Conservation (phyloP, 179 eudicot species). For the Spinacia oleracea region DNA sequence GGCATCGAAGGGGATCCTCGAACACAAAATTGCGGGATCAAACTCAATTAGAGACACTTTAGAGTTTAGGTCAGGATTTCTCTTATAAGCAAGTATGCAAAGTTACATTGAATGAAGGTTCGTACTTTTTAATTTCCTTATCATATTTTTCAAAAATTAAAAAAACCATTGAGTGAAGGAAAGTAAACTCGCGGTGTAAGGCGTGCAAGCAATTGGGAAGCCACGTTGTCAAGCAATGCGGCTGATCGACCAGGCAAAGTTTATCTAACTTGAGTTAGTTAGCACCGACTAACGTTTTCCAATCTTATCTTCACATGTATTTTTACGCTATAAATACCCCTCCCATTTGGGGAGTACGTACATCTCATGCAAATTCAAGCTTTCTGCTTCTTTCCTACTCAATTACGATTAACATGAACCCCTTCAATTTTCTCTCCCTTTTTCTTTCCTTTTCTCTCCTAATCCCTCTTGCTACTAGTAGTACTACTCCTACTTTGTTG, state of each 20-base stretch:
- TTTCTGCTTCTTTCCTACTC: neutral
- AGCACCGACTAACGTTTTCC: slow-evolving; percentile 17
- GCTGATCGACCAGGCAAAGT: neutral
- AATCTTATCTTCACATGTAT: slow-evolving; percentile 26
- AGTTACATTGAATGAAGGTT: too few relatives aligned
- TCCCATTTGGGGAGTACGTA: neutral
- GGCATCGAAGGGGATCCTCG: too few relatives aligned
- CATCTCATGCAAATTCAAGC: slow-evolving; percentile 10
- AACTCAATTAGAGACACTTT: too few relatives aligned
- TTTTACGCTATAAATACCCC: slow-evolving; percentile 19
- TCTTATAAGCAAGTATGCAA: too few relatives aligned
- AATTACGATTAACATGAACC: neutral
- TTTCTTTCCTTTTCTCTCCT: slow-evolving; percentile 25
- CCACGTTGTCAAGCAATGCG: slow-evolving; percentile 19
- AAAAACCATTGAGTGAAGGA: neutral
- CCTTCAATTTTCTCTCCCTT: slow-evolving; percentile 5
- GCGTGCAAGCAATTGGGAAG: slow-evolving; percentile 4
- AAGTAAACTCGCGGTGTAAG: too few relatives aligned
- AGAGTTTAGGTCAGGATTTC: too few relatives aligned
- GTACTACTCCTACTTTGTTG: slow-evolving; percentile 29
- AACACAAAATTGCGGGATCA: too few relatives aligned
- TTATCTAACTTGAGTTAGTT: neutral
- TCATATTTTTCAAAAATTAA: too few relatives aligned
- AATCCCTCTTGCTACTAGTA: neutral
- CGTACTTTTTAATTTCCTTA: too few relatives aligned